Conservation (phyloP, 352 stramenopile genomes). For the Phytophthora colocasiae region DNA sequence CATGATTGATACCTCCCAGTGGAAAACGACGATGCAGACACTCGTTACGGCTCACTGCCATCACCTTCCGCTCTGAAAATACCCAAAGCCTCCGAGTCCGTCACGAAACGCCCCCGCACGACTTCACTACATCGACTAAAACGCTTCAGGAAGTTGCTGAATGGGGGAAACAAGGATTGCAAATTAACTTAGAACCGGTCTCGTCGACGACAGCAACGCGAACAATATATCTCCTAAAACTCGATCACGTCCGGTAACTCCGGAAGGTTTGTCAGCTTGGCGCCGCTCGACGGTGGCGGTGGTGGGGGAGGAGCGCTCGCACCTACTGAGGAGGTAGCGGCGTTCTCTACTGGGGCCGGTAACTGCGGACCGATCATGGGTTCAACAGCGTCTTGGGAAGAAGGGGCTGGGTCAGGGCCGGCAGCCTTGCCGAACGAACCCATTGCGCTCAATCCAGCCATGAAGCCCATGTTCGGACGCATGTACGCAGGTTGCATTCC, state of each 20-base stretch:
- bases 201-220: conserved; percentile 14
- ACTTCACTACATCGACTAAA: no score
- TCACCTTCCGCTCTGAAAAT: neutral
- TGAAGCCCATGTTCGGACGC: conserved; percentile 45
- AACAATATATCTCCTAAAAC: conserved; percentile 40
- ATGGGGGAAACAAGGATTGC: conserved; percentile 20
- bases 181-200: conserved; percentile 45
- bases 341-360: conserved; percentile 38
- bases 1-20: conserved; percentile 13
- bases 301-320: conserved; percentile 23
- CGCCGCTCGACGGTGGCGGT: conserved; percentile 10
- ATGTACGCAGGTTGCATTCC: conserved; percentile 35
- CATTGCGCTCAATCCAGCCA: conserved; percentile 44
- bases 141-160: neutral
- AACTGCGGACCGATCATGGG: conserved; percentile 63
- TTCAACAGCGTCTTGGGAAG: conserved; percentile 29
- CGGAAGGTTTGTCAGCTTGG: conserved; percentile 44
- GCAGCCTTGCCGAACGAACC: conserved; percentile 37
- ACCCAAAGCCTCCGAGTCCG: neutral
- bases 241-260: conserved; percentile 63
- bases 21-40: conserved; percentile 13
- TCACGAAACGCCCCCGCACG: conserved; percentile 21
- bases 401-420: conserved; percentile 26
- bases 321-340: conserved; percentile 29
- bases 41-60: conserved; percentile 21